Evolutionary conservation across 176 grass and related monocot genomes (phyloP).

Genomic region (Cenchrus purpureus): DNA sequence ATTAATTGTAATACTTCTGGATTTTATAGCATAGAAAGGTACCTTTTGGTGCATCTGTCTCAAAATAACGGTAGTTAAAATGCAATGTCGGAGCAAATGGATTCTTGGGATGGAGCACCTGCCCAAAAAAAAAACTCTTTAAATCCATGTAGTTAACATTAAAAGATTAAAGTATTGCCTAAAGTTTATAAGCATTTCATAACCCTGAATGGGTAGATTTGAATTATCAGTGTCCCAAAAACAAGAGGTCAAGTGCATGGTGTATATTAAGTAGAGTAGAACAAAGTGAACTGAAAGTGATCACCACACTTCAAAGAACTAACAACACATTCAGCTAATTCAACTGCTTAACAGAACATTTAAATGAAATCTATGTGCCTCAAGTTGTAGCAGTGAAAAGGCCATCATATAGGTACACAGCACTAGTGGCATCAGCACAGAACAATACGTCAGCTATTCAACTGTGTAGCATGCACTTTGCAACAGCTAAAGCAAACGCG

Average conservation of each 20-base stretch:
- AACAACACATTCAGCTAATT: background rate
- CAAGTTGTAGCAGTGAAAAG: background rate
- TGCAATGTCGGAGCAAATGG: slow-evolving; percentile 96
- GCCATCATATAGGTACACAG: background rate
- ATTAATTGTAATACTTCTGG: background rate
- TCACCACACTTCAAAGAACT: background rate
- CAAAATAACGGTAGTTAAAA: slow-evolving; percentile 99
- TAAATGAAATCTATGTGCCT: background rate
- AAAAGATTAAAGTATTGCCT: background rate
- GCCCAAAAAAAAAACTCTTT: slow-evolving; percentile 16
- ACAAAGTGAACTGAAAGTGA: background rate
- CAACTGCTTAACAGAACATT: background rate
- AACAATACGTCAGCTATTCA: background rate
- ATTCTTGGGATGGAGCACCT: slow-evolving; percentile 99
- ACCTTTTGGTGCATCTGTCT: slow-evolving; percentile 99
- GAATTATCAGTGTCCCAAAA: background rate
- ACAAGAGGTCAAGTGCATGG: background rate
- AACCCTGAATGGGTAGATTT: background rate
- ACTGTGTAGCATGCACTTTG: background rate
- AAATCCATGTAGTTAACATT: background rate
- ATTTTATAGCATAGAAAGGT: background rate
- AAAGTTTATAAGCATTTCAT: background rate
- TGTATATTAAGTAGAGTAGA: background rate
- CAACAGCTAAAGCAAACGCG: background rate
- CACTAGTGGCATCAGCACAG: background rate